Evolutionary conservation across 2,329 filamentous ascomycete genomes (phyloP), one percentile per base, ranked within the genome.

Genomic region (Fusarium pininemorale): DNA sequence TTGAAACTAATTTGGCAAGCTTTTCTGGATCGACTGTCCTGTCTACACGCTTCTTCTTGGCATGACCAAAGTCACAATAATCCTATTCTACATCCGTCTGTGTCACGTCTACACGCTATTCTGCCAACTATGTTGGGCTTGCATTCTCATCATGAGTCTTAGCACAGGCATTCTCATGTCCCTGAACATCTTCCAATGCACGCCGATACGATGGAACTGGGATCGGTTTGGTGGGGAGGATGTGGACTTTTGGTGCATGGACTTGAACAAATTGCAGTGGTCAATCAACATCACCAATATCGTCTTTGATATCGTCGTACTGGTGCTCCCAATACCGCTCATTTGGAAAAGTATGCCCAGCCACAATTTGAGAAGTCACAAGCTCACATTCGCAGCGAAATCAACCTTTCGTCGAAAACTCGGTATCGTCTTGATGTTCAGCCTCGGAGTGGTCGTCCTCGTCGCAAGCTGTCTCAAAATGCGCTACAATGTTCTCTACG

Each of bases 391-490:
- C 1, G 8, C 4, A 69, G 66, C 51, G 4, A 30, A 51, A 62
- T 69, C 66, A 12, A 69, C 66, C 6, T 51, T 69, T 1, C 66
- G 64, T 10, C 50, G 66, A 37, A 69, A 69, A 11, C 7, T 69
- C 3, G 66, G 56, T n/a, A 69, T 69, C 2, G 45, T 69, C 3
- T 24, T 69, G 3, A 69, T 69, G 64, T 69, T 69, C n/a, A 69
- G 64, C 12, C 44, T 69, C 0, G 66, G 66, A 11, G 26, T 69
- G 5, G 66, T 69, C 15, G 64, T 69, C 1, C 20, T 69, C 1
- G 26, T 69, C 14, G 66, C 66, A 5, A 69, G 66, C 22, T 69
- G 64, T 7, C 66, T 69, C 7, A 69, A 69, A 44, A 69, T 69
- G 66, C 66, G 66, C 2, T 69, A 69, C 16, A 69, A 69, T 7